phyloP scores from a whole-genome alignment of 2,329 filamentous ascomycete species.

The Phyllosticta citrichinensis region DNA sequence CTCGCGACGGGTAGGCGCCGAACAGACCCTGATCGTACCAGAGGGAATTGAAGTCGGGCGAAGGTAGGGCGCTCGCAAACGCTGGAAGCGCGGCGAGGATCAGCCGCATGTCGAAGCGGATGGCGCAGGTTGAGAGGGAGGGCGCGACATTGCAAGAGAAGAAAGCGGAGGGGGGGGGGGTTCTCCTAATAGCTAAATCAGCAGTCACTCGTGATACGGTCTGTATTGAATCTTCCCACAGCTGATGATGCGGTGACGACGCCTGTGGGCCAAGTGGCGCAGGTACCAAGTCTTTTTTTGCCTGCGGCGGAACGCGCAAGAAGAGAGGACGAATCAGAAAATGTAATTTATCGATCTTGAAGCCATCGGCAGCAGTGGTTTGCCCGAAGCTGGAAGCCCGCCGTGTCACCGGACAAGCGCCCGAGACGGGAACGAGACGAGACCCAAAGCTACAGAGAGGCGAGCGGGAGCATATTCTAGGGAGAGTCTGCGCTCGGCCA shows the following conservation, averaged over 20 bases:
- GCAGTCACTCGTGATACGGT: neutral
- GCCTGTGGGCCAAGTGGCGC: neutral
- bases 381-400: neutral
- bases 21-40: conserved; percentile 10
- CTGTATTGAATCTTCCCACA: neutral
- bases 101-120: conserved; percentile 3
- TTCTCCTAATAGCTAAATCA: neutral
- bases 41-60: conserved; percentile 6
- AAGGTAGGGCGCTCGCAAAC: neutral
- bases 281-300: neutral
- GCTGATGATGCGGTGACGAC: neutral
- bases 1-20: conserved; percentile 8
- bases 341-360: neutral
- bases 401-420: neutral
- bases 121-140: neutral
- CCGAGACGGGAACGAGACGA: neutral
- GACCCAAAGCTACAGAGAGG: neutral
- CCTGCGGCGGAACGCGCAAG: neutral
- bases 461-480: neutral
- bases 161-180: neutral
- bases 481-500: neutral
- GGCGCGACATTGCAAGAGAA: neutral
- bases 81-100: conserved; percentile 2
- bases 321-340: neutral
- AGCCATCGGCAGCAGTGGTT: neutral